phyloP scores from a whole-genome alignment of 768 basidiomycete species.

The Leccinellum rugosiceps region DNA sequence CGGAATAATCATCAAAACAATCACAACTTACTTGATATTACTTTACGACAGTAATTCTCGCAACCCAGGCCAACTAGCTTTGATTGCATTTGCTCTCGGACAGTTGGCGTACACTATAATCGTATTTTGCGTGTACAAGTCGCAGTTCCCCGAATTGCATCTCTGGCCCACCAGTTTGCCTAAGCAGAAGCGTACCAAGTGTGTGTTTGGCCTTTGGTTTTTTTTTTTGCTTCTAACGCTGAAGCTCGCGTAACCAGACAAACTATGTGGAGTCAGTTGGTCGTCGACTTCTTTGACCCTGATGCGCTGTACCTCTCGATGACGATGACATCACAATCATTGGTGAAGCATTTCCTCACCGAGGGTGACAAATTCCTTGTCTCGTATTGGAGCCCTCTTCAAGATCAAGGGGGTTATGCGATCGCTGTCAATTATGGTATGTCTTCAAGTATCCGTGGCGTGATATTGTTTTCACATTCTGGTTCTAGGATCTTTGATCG shows the following conservation, averaged over 20 bases:
- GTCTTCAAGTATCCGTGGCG: conserved; percentile 15
- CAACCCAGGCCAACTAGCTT: conserved; percentile 44
- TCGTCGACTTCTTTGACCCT: conserved; percentile 40
- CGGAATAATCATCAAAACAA: conserved; percentile 71
- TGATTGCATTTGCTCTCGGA: conserved; percentile 84
- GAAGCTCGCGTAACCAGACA: conserved; percentile 1
- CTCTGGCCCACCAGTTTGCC: conserved; percentile 34
- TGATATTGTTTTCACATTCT: background rate
- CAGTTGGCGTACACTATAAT: conserved; percentile 71
- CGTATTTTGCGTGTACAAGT: conserved; percentile 55
- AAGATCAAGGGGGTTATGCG: conserved; percentile 93
- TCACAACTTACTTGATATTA: conserved; percentile 67
- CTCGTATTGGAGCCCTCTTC: conserved; percentile 75
- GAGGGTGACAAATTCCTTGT: conserved; percentile 93
- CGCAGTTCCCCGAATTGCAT: conserved; percentile 34
- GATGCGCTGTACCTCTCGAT: conserved; percentile 59
- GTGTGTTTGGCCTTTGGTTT: conserved; percentile 2
- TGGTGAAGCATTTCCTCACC: conserved; percentile 92
- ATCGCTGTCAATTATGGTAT: conserved; percentile 93
- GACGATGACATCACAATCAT: conserved; percentile 84
- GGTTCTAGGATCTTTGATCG: conserved; percentile 78
- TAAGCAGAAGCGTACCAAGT: conserved; percentile 19
- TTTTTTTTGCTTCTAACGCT: background rate
- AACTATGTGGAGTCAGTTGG: conserved; percentile 1
- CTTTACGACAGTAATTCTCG: conserved; percentile 41